Percentiles rank a stretch among this genome's conserved stretches.
Conservation (phyloP, 257 asterid species). For the Pogostemon cablin region DNA sequence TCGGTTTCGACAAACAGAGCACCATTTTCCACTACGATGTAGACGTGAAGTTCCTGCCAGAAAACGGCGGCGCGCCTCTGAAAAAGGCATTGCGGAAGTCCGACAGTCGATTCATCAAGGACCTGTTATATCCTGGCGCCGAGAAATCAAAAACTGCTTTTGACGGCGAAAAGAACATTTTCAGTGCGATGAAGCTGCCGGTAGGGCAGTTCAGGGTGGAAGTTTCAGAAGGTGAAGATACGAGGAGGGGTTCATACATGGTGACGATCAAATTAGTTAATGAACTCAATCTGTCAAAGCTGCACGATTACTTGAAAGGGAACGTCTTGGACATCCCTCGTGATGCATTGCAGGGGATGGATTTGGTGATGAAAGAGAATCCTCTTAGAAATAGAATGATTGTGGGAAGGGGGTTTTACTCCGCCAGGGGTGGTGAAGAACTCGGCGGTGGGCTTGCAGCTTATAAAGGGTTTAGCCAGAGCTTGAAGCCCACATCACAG, state of each 20-base stretch:
- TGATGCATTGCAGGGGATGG: slow-evolving; percentile 67
- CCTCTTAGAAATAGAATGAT: slow-evolving; percentile 46
- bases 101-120: slow-evolving; percentile 45
- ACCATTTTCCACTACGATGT: slow-evolving; percentile 63
- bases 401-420: slow-evolving; percentile 53
- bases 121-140: slow-evolving; percentile 41
- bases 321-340: slow-evolving; percentile 49
- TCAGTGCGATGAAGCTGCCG: slow-evolving; percentile 52
- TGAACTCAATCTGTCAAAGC: slow-evolving; percentile 48
- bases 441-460: slow-evolving; percentile 57
- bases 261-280: slow-evolving; percentile 49
- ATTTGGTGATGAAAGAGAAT: slow-evolving; percentile 70
- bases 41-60: slow-evolving; percentile 41
- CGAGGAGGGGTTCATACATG: slow-evolving; percentile 33
- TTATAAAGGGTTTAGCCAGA: slow-evolving; percentile 56
- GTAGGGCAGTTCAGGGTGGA: slow-evolving; percentile 45
- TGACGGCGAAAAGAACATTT: slow-evolving; percentile 72
- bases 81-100: slow-evolving; percentile 43
- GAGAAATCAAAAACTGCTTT: slow-evolving; percentile 39
- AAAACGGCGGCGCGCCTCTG: slow-evolving; percentile 31
- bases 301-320: slow-evolving; percentile 55
- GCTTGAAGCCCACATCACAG: slow-evolving; percentile 62
- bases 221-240: slow-evolving; percentile 49
- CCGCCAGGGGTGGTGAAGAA: slow-evolving; percentile 32
- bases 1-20: slow-evolving; percentile 37